These are phyloP conservation scores for Aegilops umbellulata DNA, from an alignment of 176 grass and related monocot genomes.

Conservation along the genomic window DNA sequence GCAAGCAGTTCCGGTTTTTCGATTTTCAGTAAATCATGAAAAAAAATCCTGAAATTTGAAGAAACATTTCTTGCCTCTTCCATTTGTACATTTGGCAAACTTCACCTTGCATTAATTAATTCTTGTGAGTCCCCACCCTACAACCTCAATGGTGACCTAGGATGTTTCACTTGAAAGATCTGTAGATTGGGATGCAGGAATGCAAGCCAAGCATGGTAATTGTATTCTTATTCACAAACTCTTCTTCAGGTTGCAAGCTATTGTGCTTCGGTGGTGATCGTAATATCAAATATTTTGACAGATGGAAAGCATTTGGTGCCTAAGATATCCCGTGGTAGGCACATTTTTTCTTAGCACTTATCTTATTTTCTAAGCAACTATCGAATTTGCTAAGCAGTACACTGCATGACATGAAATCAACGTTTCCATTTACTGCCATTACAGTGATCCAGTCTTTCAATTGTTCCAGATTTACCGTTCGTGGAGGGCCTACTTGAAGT, in stretches of 20 bases:
- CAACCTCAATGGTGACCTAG: not conserved
- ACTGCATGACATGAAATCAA: conserved; percentile 23
- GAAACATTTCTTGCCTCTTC: conserved; percentile 12
- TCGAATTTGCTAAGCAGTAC: conserved; percentile 11
- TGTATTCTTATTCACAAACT: not conserved
- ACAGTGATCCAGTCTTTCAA: not conserved
- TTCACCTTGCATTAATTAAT: conserved; percentile 15
- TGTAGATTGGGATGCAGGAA: conserved; percentile 8
- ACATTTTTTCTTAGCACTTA: not conserved
- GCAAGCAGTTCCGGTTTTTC: not conserved
- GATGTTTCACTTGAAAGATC: conserved; percentile 12
- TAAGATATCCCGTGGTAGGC: conserved; percentile 53
- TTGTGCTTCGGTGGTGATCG: conserved; percentile 63
- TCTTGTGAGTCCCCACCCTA: not conserved
- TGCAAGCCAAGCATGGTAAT: not conserved
- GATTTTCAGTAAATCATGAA: not conserved
- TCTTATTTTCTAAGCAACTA: too few species aligned
- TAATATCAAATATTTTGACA: conserved; percentile 82
- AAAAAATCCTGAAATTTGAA: not conserved
- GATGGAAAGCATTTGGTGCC: conserved; percentile 62
- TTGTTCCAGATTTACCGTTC: conserved; percentile 65
- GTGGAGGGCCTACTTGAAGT: conserved; percentile 66
- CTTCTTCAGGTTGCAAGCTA: conserved; percentile 55
- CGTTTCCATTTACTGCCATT: conserved; percentile 20
- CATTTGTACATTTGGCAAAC: conserved; percentile 14